Evolutionary conservation across 2,329 filamentous ascomycete species (phyloP), one percentile per base, ranked within the genome.

Genomic region (Raffaelea albimanens): DNA sequence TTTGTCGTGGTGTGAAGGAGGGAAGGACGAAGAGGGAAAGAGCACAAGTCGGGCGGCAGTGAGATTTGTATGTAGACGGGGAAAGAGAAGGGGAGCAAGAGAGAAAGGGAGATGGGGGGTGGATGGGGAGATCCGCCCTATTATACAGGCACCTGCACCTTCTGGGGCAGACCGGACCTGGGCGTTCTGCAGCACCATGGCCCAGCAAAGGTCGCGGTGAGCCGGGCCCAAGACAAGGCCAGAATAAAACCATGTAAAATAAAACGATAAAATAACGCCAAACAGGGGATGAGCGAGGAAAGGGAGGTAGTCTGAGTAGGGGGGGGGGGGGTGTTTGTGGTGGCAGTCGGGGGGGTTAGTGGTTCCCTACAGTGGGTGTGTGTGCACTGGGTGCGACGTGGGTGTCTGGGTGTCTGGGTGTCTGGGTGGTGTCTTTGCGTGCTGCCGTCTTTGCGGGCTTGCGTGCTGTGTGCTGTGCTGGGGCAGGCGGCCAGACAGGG

Each of bases 51-150:
- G 42, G 22, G 18, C 25, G 25, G 14, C 14, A 11, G 11, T 29
- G 14, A 29, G 29, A 20, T 22, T n/a, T 44, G 19, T 43, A 19
- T 29, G 21, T 43, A 8, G 42, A 21, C 21, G 22, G 4, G 40
- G 20, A 21, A 23, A 21, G 11, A 13, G 25, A 16, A 8, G 20
- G 5, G 40, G 21, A 44, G 7, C 19, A 21, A 25, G 23, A 44
- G 18, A 22, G 42, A 49, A 45, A 45, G 36, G 23, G 25, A 22
- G 43, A 46, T 36, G 44, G 41, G 50, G 40, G 25, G 21, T n/a
- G 43, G 43, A 19, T n/a, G 43, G 43, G 51, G 49, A n/a, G 46
- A 29, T 49, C 38, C 49, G 44, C 44, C 45, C 42, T 49, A 51
- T 38, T 49, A 49, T 51, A 50, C 46, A 38, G 13, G 25, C 25